Evolutionary conservation across 2,329 filamentous ascomycete genomes (phyloP).

Genomic region (Lachnellula arida): DNA sequence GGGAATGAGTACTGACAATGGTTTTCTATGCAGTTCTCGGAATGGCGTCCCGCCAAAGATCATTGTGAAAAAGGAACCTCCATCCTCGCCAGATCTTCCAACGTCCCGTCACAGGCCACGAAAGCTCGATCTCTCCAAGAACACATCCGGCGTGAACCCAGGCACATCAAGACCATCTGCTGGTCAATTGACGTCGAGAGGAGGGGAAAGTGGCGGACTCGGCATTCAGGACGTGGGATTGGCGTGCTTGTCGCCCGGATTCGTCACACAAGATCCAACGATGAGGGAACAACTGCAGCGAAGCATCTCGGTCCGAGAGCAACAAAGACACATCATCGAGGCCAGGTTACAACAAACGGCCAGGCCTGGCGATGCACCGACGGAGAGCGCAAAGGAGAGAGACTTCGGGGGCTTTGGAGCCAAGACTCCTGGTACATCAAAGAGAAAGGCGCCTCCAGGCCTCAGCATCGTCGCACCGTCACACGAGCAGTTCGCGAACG

Average conservation of each 20-base stretch:
- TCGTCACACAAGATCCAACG: conserved; percentile 91
- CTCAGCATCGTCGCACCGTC: conserved; percentile 93
- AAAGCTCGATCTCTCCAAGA: conserved; percentile 72
- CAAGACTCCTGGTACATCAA: conserved; percentile 69
- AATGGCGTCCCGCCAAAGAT: conserved; percentile 65
- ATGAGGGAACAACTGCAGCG: conserved; percentile 95
- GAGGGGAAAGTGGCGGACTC: conserved; percentile 57
- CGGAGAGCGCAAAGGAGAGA: conserved; percentile 51
- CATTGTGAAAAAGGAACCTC: conserved; percentile 93
- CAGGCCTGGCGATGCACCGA: conserved; percentile 66
- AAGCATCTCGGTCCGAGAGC: conserved; percentile 87
- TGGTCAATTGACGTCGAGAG: conserved; percentile 64
- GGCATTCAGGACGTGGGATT: conserved; percentile 90
- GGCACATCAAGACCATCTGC: conserved; percentile 64
- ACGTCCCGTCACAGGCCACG: conserved; percentile 70
- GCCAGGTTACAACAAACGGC: conserved; percentile 82
- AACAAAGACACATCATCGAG: conserved; percentile 93
- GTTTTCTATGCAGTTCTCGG: conserved; percentile 42
- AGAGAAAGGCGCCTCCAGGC: conserved; percentile 79
- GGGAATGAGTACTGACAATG: conserved; percentile 15
- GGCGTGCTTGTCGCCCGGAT: conserved; percentile 91
- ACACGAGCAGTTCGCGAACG: conserved; percentile 85
- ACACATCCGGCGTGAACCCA: conserved; percentile 44
- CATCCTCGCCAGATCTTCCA: conserved; percentile 77
- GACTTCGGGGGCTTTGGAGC: conserved; percentile 40